Evolutionary conservation across 768 basidiomycete genomes (phyloP), one percentile per base, ranked within the genome.

Genomic region (Boletus insuetus): DNA sequence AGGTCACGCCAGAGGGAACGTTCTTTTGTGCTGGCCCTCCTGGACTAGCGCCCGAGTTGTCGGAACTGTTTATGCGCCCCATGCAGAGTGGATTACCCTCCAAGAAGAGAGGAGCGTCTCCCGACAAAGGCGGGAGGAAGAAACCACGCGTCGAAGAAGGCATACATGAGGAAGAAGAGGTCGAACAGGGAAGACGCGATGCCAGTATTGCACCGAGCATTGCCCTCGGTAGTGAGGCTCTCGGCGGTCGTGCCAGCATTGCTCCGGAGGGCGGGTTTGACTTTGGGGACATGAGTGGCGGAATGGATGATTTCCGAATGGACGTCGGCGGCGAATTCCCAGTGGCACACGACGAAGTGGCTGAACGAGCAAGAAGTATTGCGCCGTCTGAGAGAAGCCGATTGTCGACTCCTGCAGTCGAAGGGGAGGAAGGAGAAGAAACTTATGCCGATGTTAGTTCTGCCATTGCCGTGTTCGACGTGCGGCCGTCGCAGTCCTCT

Each of bases 1-100:
- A 85, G 60, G 74, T 77, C n/a, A 88, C 85, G 2, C 77, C 82
- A 16, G 79, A 83, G n/a, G 86, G 86, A 26, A 82, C 79, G 3
- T 87, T 87, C 65, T 87, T 95, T 72, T 90, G 82, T 63, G 89
- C 87, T 43, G 94, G 89, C 0, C 94, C 95, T 12, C 88, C 89
- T 13, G 91, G 91, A 10, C 71, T 95, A 46, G 83, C 85, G 0
- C 86, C 89, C 0, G 92, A 96, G 69, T 77, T 99, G 20, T 80
- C 82, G 2, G 83, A 89, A 50, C 74, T 99, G 51, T 99, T 97
- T 74, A 79, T 89, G 75, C 88, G 89, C 40, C 91, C 93, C 11
- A 60, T 86, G 4, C 77, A 77, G 37, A 73, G 73, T n/a, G 70
- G 71, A 6, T 44, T 69, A 6, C 62, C 78, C n/a, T 71, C 79